Conservation (phyloP, 73 alveolate genomes). For the Halteria grandinella region DNA sequence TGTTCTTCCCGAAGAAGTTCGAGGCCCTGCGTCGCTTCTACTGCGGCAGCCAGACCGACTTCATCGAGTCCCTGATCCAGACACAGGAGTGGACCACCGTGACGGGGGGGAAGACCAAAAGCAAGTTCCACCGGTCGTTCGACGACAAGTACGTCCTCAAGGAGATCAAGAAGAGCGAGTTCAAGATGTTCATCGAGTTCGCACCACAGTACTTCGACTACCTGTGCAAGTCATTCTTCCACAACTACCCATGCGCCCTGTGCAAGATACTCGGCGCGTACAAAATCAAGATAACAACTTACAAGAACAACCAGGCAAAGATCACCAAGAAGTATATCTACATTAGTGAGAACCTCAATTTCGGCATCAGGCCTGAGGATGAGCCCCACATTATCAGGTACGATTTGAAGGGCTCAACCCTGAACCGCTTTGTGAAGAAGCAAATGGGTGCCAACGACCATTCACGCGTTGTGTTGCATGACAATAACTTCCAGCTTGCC, state of each 20-base stretch:
- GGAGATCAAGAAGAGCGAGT: constrained; percentile 60
- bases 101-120: constrained; percentile 70
- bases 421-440: constrained; percentile 35
- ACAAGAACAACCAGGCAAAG: constrained; percentile 20
- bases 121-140: constrained; percentile 44
- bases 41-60: constrained; percentile 39
- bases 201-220: constrained; percentile 69
- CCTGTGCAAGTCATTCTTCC: constrained; percentile 62
- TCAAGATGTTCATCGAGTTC: constrained; percentile 65
- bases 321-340: constrained; percentile 42
- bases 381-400: constrained; percentile 29
- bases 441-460: constrained; percentile 10
- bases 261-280: constrained; percentile 59
- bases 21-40: constrained; percentile 61
- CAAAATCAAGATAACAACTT: constrained; percentile 27
- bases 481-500: constrained; percentile 53
- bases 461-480: constrained; percentile 22
- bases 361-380: constrained; percentile 44
- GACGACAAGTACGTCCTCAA: constrained; percentile 65
- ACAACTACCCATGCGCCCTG: constrained; percentile 56
- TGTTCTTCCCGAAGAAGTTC: constrained; percentile 57
- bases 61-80: constrained; percentile 37
- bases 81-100: constrained; percentile 46
- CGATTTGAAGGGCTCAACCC: constrained; percentile 66
- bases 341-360: constrained; percentile 63